Conservation (phyloP, 305 asterid genomes). For the Solanum hybrid region DNA sequence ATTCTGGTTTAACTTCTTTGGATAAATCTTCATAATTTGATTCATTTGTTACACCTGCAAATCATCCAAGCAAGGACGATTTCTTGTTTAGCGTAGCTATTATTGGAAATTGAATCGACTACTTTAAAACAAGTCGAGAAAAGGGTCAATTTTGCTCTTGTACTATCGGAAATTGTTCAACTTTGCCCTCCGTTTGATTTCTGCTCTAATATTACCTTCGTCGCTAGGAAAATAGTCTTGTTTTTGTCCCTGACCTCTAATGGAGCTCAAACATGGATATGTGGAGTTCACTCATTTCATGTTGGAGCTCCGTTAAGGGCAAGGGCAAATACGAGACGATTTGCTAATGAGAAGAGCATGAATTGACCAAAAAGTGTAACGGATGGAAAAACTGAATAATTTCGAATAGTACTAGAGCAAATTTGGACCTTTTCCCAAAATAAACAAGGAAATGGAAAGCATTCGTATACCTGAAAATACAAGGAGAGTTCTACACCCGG, state of each 20-base stretch:
- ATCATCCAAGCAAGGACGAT: neutral
- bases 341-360: neutral
- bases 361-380: neutral
- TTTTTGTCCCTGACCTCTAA: neutral
- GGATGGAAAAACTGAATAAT: neutral
- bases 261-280: neutral
- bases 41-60: conserved; percentile 62
- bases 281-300: neutral
- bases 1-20: conserved; percentile 54
- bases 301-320: neutral
- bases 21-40: conserved; percentile 45
- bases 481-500: conserved; percentile 86
- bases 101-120: neutral
- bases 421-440: neutral
- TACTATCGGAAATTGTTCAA: neutral
- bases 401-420: neutral
- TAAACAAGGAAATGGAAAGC: neutral
- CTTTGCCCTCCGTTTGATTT: neutral
- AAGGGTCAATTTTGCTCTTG: neutral
- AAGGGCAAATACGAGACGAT: neutral
- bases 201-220: neutral
- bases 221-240: neutral
- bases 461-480: conserved; percentile 67
- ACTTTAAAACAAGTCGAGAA: neutral
- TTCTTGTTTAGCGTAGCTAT: neutral